Conservation (phyloP, 148 eudicot species). For the Rhododendron molle region DNA sequence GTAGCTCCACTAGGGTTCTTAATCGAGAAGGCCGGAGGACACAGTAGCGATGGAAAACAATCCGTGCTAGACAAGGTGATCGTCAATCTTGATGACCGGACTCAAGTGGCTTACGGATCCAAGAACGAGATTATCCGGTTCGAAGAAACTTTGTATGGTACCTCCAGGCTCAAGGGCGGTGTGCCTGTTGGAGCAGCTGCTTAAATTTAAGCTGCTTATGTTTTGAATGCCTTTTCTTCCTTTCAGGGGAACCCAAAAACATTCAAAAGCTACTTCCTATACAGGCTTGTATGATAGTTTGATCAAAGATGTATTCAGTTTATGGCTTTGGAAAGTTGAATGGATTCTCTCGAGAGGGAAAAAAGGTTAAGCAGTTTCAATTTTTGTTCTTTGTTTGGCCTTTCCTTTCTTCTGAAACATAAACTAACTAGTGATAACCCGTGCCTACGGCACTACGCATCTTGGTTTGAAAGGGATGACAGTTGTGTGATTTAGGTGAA, state of each 20-base stretch:
- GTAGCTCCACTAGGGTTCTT: conserved; percentile 93
- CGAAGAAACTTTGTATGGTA: conserved; percentile 86
- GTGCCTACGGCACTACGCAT: too few relatives aligned
- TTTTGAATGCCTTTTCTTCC: background rate
- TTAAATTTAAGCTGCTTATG: conserved; percentile 21
- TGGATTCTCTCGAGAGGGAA: conserved; percentile 14
- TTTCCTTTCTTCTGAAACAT: background rate
- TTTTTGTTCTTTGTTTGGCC: background rate
- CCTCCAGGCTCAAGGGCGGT: conserved; percentile 80
- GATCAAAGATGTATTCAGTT: background rate
- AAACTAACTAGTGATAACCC: too few relatives aligned
- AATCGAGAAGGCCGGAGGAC: conserved; percentile 92
- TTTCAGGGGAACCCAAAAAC: background rate
- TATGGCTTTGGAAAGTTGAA: conserved; percentile 3
- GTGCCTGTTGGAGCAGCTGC: conserved; percentile 87
- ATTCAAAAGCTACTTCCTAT: background rate
- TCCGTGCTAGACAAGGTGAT: conserved; percentile 87
- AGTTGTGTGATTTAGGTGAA: too few relatives aligned
- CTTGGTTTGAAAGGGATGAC: too few relatives aligned
- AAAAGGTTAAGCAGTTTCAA: background rate
- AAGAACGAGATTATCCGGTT: conserved; percentile 89
- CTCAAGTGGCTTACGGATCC: conserved; percentile 98
- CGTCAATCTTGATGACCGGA: conserved; percentile 69
- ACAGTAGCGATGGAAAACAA: conserved; percentile 83
- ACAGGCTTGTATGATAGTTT: conserved; percentile 3